Evolutionary conservation across 139 green algal genomes (phyloP), one percentile per base, ranked within the genome.

Genomic region (Monoraphidium neglectum): DNA sequence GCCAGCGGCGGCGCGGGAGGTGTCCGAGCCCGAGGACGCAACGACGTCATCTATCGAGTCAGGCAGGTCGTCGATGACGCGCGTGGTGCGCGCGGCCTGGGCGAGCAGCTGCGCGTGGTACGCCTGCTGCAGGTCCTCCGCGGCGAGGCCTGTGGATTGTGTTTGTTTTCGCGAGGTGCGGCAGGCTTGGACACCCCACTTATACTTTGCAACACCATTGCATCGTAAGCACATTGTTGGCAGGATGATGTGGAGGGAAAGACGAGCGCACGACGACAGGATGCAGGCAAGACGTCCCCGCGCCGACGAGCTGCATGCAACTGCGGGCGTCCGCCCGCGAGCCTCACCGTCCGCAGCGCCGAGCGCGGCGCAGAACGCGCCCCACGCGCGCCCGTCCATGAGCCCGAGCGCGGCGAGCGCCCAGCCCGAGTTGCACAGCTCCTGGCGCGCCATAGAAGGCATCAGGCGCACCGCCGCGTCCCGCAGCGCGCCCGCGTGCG

Each of bases 31-130:
- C 43, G 43, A 51, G 12, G 43, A 51, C 43, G 43, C 43, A 12
- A 51, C 12, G 8, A 12, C 43, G 43, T 51, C 43, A 12, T 51
- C 43, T 12, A 51, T 21, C 8, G 8, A 21, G 43, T 51, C 43
- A 8, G 43, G 43, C 43, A 51, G 43, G 8, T 8, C 43, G 43
- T 51, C 43, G 43, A 51, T 12, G 43, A 8, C 43, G 43, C 43
- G 43, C 43, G 43, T 12, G 43, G 43, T 12, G 43, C 43, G 8
- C 8, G 43, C 43, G 8, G 43, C 43, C 43, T 51, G 8, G 43
- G 43, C 43, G 43, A 87, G 67, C 37, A 86, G 68, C 78, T 89
- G 80, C 35, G 76, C 78, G 61, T 83, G 78, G 65, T 83, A 86
- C 16, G 76, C 76, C 70, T 83, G 76, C 51, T 86, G 81, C 67